Base-by-base conservation (phyloP, 2,329 filamentous ascomycete genomes). In the Lachnellula subtilissima region DNA sequence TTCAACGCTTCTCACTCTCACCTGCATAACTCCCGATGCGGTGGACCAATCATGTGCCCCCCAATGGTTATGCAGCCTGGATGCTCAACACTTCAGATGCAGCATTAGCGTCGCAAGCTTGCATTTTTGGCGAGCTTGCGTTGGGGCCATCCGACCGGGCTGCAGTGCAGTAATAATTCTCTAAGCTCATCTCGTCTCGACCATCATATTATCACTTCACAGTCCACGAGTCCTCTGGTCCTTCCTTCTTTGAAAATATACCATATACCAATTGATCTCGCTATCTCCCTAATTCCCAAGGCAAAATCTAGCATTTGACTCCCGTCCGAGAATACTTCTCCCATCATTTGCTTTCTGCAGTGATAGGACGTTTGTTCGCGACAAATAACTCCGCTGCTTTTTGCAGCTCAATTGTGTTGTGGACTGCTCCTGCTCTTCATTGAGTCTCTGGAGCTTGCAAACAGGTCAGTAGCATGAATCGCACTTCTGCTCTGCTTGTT, bases 341-440 rank as follows among this genome's bases (percentile, higher is more conserved):
- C 46, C 39, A 35, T 23, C 32, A 40, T 1, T 48, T 4, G 23
- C 37, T 12, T 7, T 36, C 19, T 17, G 19, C 11, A 45, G 19
- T 6, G 2, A 14, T 17, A 19, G 12, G 42, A 19, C 15, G 1
- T 45, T 56, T 59, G 53, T 54, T 47, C 45, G 49, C 56, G 47
- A 48, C 6, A 54, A 51, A 28, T 50, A 49, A 5, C 36, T 36
- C 40, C n/a, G 56, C 57, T 62, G 58, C 55, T 50, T 25, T 54
- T 46, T 53, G 56, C 62, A 59, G 60, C 60, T 58, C 46, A 51
- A 46, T 55, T 48, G 47, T 52, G 50, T 23, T 54, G 39, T 50
- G 19, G 19, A 53, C 51, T 25, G 51, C 68, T 70, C 68, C 68
- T 69, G 67, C 69, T 70, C 69, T 70, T 70, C 36, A 67, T 61